Conservation (phyloP, 2,329 filamentous ascomycete species). For the Sporothrix dimorphospora region DNA sequence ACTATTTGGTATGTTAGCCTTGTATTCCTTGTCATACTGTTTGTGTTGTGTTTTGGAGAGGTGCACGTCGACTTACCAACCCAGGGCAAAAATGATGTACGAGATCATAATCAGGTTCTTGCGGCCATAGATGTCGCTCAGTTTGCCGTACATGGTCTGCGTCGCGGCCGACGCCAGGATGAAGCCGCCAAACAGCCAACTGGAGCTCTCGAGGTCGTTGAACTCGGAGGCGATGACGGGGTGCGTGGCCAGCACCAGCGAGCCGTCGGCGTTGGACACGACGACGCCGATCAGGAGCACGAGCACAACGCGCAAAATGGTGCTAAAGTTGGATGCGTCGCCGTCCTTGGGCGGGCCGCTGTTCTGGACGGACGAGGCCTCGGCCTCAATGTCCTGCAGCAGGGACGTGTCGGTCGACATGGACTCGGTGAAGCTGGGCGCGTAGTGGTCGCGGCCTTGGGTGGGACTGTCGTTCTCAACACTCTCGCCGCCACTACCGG, state of each 20-base stretch:
- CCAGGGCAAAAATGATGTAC: conserved; percentile 55
- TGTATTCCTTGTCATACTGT: neutral
- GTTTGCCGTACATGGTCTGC: conserved; percentile 59
- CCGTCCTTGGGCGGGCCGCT: neutral
- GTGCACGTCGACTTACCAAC: conserved; percentile 46
- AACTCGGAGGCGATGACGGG: conserved; percentile 65
- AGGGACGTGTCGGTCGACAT: conserved; percentile 29
- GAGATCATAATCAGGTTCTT: conserved; percentile 53
- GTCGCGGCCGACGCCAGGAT: conserved; percentile 54
- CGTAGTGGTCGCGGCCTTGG: neutral
- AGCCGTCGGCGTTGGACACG: conserved; percentile 65
- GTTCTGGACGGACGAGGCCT: neutral
- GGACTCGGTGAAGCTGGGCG: conserved; percentile 23
- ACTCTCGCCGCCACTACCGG: neutral
- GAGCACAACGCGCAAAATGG: conserved; percentile 25
- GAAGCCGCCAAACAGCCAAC: conserved; percentile 60
- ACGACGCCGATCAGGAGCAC: conserved; percentile 56
- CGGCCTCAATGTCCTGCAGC: conserved; percentile 30
- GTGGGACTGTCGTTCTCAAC: neutral
- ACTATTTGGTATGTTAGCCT: conserved; percentile 32
- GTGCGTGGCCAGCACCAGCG: conserved; percentile 68
- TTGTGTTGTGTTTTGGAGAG: neutral
- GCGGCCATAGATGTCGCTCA: conserved; percentile 62
- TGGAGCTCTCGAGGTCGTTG: conserved; percentile 57
- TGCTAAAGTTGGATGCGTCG: neutral